phyloP scores from a whole-genome alignment of 768 basidiomycete genomes.

The Mycena vulgaris region DNA sequence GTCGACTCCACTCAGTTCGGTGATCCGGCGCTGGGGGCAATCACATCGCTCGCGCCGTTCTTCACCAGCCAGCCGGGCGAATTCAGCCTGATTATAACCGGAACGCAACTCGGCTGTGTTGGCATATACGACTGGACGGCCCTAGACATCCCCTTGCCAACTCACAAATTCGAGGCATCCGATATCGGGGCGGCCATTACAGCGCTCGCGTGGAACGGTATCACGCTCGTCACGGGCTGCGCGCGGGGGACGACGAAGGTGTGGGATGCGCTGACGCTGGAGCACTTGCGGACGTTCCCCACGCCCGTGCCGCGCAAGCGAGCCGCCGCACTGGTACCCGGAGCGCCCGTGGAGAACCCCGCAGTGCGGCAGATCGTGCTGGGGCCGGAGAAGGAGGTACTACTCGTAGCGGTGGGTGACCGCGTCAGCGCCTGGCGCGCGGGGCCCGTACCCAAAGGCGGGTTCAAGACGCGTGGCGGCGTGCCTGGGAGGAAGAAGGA shows the following conservation, averaged over 20 bases:
- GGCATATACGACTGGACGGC: constrained; percentile 71
- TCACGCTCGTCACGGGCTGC: constrained; percentile 78
- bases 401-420: constrained; percentile 74
- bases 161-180: constrained; percentile 71
- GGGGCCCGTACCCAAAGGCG: constrained; percentile 58
- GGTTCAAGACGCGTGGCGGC: constrained; percentile 48
- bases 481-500: constrained; percentile 52
- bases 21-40: constrained; percentile 63
- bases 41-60: constrained; percentile 67
- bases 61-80: constrained; percentile 57
- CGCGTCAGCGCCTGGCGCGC: constrained; percentile 80
- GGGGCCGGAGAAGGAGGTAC: constrained; percentile 63
- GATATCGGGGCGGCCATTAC: constrained; percentile 73
- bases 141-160: constrained; percentile 20
- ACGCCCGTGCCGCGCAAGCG: constrained; percentile 59
- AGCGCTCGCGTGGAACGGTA: constrained; percentile 72
- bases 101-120: constrained; percentile 77
- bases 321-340: constrained; percentile 40
- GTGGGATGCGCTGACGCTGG: constrained; percentile 79
- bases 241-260: constrained; percentile 69
- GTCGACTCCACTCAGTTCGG: constrained; percentile 64
- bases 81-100: constrained; percentile 69
- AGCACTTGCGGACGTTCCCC: constrained; percentile 68
- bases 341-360: constrained; percentile 45
- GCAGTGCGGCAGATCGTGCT: constrained; percentile 73